Evolutionary conservation across 2,329 filamentous ascomycete genomes (phyloP).

Genomic region (Diaporthe eres): DNA sequence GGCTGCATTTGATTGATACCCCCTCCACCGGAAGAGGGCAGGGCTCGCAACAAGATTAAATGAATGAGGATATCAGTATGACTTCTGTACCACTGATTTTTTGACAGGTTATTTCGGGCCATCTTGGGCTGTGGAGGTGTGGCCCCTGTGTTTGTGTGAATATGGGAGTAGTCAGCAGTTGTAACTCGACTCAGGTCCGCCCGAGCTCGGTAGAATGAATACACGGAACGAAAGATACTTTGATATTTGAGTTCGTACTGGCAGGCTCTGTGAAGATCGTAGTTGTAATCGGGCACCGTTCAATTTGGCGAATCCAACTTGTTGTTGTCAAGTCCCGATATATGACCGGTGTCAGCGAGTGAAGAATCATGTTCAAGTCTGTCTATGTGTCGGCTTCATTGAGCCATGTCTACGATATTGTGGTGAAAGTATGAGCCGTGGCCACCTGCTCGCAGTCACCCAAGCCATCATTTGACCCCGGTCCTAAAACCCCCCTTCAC

Average conservation of each 20-base stretch:
- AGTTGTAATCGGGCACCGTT: neutral
- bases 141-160: neutral
- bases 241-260: neutral
- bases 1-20: constrained; percentile 43
- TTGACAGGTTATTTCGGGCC: neutral
- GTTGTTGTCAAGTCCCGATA: neutral
- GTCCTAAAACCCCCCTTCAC: constrained; percentile 42
- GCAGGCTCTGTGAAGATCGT: neutral
- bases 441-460: neutral
- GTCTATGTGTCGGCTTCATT: neutral
- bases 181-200: neutral
- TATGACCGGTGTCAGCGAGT: neutral
- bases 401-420: neutral
- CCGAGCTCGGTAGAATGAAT: neutral
- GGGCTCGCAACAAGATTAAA: constrained; percentile 36
- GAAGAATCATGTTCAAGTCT: neutral
- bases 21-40: constrained; percentile 41
- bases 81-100: constrained; percentile 6
- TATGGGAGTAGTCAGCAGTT: neutral
- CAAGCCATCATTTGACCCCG: neutral
- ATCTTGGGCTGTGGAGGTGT: neutral
- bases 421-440: neutral
- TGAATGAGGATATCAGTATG: constrained; percentile 38
- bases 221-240: neutral
- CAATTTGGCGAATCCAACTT: neutral